Base-by-base conservation (phyloP, 163 green algal genomes). In the Prototheca stagnorum region DNA sequence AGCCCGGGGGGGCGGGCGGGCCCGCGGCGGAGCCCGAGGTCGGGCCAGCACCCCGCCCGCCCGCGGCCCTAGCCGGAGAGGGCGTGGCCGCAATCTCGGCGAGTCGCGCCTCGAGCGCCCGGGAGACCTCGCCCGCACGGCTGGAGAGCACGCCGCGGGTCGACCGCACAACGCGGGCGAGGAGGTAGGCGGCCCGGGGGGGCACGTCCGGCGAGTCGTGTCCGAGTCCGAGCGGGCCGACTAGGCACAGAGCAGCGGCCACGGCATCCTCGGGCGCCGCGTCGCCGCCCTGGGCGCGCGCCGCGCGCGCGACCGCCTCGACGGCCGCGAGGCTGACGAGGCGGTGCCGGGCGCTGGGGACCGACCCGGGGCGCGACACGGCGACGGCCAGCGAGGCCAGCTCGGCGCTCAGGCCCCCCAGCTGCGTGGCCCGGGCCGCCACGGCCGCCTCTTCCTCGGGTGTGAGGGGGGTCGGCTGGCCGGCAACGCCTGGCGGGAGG, bases 181-280 rank as follows among this genome's bases (percentile, higher is more conserved):
- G 82, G 3, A 97, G 77, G 72, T 96, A 97, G 64, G 71, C 79
- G n/a, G 80, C 82, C 5, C 86, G 73, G 0, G 65, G 77, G 8
- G 64, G 20, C 16, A 79, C 63, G 19, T 39, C 55, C 47, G 74
- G 51, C 17, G 65, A 65, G 28, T 72, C 51, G 51, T 94, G 81
- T 7, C 68, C 73, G 51, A 95, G 72, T 16, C 86, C 86, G 21
- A 54, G 45, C 4, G 44, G 53, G 12, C 78, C 80, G 15, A 94
- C 62, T 55, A 95, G 93, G 16, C 64, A 45, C 2, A 54, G 23
- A 17, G 88, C 42, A 7, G 79, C 78, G 20, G 44, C 43, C 15
- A 50, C 26, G 25, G 23, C 3, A 2, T 34, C 43, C 2, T 29
- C 14, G 46, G 51, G 39, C 0, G 24, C 26, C 21, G 17, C 31